phyloP scores from a whole-genome alignment of 2,329 filamentous ascomycete species.

The Alternaria arbusti region DNA sequence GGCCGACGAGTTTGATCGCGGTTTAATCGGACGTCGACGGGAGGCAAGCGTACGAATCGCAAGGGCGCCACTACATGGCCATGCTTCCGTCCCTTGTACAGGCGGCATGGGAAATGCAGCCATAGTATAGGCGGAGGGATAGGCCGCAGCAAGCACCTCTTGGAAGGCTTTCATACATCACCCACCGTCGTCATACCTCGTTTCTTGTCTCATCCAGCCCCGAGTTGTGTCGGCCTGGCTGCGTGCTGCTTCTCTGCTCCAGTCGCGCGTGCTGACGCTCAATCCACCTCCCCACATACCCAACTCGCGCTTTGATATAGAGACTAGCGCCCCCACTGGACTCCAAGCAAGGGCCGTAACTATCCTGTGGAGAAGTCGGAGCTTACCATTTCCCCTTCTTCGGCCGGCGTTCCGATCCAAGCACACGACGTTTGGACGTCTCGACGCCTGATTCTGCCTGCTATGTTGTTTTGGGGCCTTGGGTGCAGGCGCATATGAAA shows the following conservation, averaged over 20 bases:
- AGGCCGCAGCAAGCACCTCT: constrained; percentile 10
- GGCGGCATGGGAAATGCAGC: constrained; percentile 6
- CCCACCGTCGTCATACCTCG: constrained; percentile 5
- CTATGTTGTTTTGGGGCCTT: constrained; percentile 7
- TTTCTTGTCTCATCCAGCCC: constrained; percentile 3
- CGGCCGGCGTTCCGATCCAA: constrained; percentile 13
- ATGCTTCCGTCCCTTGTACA: constrained; percentile 22
- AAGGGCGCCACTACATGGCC: constrained; percentile 26
- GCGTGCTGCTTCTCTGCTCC: neutral
- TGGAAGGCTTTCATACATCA: constrained; percentile 16
- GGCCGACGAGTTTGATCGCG: constrained; percentile 4
- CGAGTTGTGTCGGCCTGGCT: neutral
- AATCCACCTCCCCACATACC: constrained; percentile 21
- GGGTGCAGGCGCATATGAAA: constrained; percentile 5
- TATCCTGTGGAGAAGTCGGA: constrained; percentile 25
- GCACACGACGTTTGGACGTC: constrained; percentile 10
- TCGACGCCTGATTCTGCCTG: constrained; percentile 3
- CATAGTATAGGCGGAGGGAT: constrained; percentile 5
- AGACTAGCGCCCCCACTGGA: constrained; percentile 26
- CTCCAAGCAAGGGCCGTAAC: constrained; percentile 6
- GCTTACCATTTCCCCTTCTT: constrained; percentile 14
- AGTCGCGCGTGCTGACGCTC: constrained; percentile 14
- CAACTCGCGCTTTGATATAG: constrained; percentile 10
- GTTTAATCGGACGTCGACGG: constrained; percentile 14
- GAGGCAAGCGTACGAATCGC: constrained; percentile 26